Evolutionary conservation across 257 asterid genomes (phyloP).

Genomic region (Paulownia fortunei): DNA sequence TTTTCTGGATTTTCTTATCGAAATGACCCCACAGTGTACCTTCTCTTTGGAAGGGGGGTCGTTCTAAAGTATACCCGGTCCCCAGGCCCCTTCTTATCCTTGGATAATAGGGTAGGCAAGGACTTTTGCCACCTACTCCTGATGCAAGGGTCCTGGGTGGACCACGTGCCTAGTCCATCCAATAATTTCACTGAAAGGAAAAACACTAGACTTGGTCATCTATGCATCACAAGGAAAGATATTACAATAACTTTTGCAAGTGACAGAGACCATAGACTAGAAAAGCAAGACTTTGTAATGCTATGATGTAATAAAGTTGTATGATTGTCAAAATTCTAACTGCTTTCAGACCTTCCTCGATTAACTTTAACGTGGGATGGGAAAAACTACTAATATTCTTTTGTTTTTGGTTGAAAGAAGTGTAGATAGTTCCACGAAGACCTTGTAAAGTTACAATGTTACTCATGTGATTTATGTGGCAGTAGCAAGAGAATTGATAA

Average conservation of each 20-base stretch:
- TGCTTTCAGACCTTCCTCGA: neutral
- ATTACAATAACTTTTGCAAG: too few species aligned
- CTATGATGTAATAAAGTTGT: neutral
- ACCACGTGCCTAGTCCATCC: too few species aligned
- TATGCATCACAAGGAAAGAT: too few species aligned
- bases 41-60: too few species aligned
- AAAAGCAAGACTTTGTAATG: neutral
- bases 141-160: too few species aligned
- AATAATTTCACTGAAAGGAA: neutral
- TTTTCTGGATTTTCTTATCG: neutral
- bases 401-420: neutral
- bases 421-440: neutral
- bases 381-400: neutral
- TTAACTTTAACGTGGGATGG: neutral
- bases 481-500: neutral
- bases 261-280: too few species aligned
- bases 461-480: slow-evolving; percentile 9
- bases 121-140: neutral
- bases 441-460: too few species aligned
- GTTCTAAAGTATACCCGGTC: too few species aligned
- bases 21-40: too few species aligned
- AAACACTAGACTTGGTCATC: too few species aligned
- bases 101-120: slow-evolving; percentile 14
- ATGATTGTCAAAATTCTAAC: neutral
- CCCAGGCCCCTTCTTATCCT: neutral